Conservation (phyloP, 1,139 yeast genomes). For the Yamadazyma pseudoaaseri region DNA sequence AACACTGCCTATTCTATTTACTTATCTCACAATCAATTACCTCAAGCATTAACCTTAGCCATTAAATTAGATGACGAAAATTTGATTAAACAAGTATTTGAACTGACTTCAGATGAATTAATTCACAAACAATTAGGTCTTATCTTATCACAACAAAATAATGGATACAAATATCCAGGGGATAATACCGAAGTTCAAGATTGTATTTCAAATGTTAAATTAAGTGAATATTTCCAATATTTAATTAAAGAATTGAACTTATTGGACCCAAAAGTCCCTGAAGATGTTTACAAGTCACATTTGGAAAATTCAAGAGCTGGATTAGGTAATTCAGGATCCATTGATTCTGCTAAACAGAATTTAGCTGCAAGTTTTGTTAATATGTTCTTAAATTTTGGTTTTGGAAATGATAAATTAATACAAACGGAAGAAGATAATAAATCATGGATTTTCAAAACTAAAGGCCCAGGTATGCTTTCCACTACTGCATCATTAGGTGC, state of each 20-base stretch:
- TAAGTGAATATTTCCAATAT: constrained; percentile 78
- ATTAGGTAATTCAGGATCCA: constrained; percentile 57
- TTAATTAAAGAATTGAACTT: constrained; percentile 84
- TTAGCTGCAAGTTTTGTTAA: constrained; percentile 95
- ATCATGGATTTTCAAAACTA: constrained; percentile 89
- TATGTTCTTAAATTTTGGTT: constrained; percentile 88
- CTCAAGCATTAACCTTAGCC: constrained; percentile 90
- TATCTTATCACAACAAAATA: constrained; percentile 83
- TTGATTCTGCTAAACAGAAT: constrained; percentile 94
- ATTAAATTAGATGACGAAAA: constrained; percentile 83
- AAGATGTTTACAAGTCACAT: constrained; percentile 90
- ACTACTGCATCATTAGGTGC: constrained; percentile 93
- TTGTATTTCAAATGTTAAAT: constrained; percentile 75
- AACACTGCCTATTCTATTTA: constrained; percentile 91
- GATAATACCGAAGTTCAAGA: constrained; percentile 81
- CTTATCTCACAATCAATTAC: constrained; percentile 71
- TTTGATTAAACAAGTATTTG: constrained; percentile 76
- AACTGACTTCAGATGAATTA: constrained; percentile 65
- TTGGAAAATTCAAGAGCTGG: constrained; percentile 68
- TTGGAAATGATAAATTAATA: constrained; percentile 79
- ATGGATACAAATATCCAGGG: constrained; percentile 63
- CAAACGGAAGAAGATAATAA: constrained; percentile 70
- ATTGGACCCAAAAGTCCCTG: constrained; percentile 89
- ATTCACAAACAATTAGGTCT: constrained; percentile 90
- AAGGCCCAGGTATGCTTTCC: constrained; percentile 90